Conservation (phyloP, 768 basidiomycete genomes). For the Kwoniella bestiolae region DNA sequence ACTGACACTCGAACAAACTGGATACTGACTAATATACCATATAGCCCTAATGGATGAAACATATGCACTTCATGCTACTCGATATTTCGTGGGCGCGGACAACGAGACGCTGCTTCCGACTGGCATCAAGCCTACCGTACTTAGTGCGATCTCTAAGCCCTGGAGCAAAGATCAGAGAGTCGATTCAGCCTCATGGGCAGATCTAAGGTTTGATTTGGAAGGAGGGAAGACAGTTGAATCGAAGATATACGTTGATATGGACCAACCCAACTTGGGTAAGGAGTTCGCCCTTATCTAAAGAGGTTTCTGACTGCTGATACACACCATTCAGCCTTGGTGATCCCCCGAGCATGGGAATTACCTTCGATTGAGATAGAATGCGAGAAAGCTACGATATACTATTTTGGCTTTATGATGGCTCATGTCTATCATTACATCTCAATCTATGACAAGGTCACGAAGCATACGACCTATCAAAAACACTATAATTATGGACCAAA, state of each 20-base stretch:
- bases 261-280: constrained; percentile 13
- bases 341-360: constrained; percentile 5
- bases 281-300: no score
- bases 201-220: neutral
- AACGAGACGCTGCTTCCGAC: constrained; percentile 6
- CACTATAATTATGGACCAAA: constrained; percentile 21
- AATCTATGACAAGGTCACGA: constrained; percentile 16
- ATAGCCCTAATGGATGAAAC: constrained; percentile 18
- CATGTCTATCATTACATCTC: constrained; percentile 18
- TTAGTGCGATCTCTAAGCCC: constrained; percentile 3
- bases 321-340: neutral
- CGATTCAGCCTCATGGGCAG: constrained; percentile 16
- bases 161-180: constrained; percentile 17
- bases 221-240: constrained; percentile 8
- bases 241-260: constrained; percentile 14
- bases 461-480: constrained; percentile 15
- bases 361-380: constrained; percentile 18
- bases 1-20: no score
- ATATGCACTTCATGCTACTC: constrained; percentile 11
- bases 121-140: constrained; percentile 5
- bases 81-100: constrained; percentile 17
- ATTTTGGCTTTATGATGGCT: constrained; percentile 13
- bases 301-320: neutral
- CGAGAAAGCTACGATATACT: constrained; percentile 14
- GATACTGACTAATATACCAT: neutral